Percentiles rank a stretch among this genome's conserved stretches.
These are phyloP conservation scores for Urochloa ruziziensis DNA, from an alignment of 176 grass and related monocot genomes.

Conservation along the genomic window DNA sequence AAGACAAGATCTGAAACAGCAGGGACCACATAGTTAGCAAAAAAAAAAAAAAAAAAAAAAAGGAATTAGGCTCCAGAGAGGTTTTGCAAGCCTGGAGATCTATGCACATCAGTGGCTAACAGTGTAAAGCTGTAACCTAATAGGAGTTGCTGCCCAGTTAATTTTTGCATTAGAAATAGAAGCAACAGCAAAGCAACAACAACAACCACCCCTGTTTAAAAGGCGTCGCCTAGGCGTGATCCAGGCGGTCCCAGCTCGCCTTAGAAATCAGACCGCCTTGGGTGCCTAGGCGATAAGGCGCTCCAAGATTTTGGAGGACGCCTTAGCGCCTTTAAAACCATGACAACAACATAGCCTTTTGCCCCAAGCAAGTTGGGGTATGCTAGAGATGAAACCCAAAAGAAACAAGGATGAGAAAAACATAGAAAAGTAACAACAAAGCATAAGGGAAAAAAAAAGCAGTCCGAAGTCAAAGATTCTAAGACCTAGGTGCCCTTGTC, in stretches of 20 bases:
- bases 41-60: slow-evolving; percentile 8
- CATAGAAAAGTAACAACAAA: too few species aligned
- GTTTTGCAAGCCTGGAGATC: background rate
- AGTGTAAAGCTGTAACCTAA: background rate
- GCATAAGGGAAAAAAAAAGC: background rate
- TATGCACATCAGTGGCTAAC: background rate
- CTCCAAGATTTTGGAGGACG: too few species aligned
- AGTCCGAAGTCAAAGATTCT: background rate
- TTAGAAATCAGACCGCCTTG: too few species aligned
- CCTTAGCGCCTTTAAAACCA: too few species aligned
- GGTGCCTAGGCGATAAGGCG: too few species aligned
- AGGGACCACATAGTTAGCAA: slow-evolving; percentile 15
- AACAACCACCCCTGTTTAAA: too few species aligned
- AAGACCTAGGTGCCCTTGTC: background rate
- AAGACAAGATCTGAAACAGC: slow-evolving; percentile 73
- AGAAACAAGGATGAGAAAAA: too few species aligned
- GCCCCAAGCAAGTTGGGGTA: too few species aligned
- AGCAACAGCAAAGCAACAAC: background rate
- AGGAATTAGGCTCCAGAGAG: background rate
- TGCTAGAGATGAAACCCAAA: too few species aligned
- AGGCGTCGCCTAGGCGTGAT: too few species aligned
- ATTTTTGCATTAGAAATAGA: background rate
- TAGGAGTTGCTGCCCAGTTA: background rate
- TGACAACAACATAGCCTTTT: too few species aligned
- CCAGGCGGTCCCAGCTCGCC: too few species aligned